These are phyloP conservation scores for Punica granatum DNA, from an alignment of 345 rosid genomes.

Conservation along the genomic window DNA sequence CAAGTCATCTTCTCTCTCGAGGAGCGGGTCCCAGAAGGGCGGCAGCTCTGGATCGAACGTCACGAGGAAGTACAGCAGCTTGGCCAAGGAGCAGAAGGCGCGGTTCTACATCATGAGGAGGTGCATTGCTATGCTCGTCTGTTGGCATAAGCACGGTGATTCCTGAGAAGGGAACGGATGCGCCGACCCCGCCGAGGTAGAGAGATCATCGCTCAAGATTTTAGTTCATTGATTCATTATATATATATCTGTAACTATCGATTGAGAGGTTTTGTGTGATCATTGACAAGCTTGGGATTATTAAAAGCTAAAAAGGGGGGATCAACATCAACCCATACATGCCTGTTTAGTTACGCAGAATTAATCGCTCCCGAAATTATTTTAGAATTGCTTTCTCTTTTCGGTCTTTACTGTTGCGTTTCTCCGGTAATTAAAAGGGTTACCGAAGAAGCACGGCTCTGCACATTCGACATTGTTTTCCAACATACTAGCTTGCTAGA, in stretches of 20 bases:
- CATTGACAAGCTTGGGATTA: not conserved
- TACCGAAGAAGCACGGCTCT: not conserved
- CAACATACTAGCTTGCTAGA: not conserved
- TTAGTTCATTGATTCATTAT: slow-evolving; percentile 4
- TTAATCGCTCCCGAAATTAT: not conserved
- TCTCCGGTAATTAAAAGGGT: not conserved
- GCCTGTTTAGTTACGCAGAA: not conserved
- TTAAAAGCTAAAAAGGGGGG: not conserved
- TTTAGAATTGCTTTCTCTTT: not conserved
- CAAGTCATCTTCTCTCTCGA: slow-evolving; percentile 37
- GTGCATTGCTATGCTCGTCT: slow-evolving; percentile 98
- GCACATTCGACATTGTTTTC: not conserved
- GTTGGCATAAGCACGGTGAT: slow-evolving; percentile 95
- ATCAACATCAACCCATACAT: not conserved
- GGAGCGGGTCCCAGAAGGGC: slow-evolving; percentile 49
- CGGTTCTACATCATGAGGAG: slow-evolving; percentile 94
- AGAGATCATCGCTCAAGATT: not conserved
- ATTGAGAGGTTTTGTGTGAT: slow-evolving; percentile 3
- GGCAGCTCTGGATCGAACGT: slow-evolving; percentile 35
- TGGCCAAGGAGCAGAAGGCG: slow-evolving; percentile 96
- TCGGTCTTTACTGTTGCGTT: not conserved
- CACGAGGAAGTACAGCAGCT: slow-evolving; percentile 64
- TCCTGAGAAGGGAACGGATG: not conserved
- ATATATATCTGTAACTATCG: slow-evolving; percentile 1
- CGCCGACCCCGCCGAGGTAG: not conserved